Base-by-base conservation (phyloP, 177 flowering plant genomes). In the Vitis hybrid region DNA sequence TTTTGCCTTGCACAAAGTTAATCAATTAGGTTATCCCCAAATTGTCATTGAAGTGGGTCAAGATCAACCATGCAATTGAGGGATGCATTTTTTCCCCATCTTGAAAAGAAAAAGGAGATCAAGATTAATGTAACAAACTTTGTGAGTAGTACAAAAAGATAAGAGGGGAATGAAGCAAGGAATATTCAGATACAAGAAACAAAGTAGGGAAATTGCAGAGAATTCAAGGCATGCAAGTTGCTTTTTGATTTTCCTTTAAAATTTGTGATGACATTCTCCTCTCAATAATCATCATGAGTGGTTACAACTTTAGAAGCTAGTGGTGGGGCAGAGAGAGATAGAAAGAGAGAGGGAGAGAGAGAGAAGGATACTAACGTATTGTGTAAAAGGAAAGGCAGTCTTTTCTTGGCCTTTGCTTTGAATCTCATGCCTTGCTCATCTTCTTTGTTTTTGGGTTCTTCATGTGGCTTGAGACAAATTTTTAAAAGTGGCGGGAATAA, bases 381-480 rank as follows among this genome's bases (percentile, higher is more conserved):
- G 73, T 75, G 73, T 61, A 75, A 66, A 75, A 75, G 71, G 59
- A 75, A 70, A 74, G 73, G 66, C 10, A 66, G 2, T 54, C 13
- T 50, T 16, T 63, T 49, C 45, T 53, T 49, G 16, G 5, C 10
- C 1, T 59, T 73, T 73, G 74, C 76, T 77, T 78, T 78, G 80
- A 71, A 74, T 78, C 80, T 71, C 75, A 78, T 74, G 66, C 72
- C 55, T 63, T 22, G 22, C 57, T 39, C 13, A 51, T 45, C 22
- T 18, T 63, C 51, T 20, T 20, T 20, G 64, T 71, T 52, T 1
- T 16, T 55, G 39, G n/a, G 31, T 50, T 61, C 73, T 45, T 66
- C 15, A 50, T 22, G 39, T 57, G 56, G 19, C 22, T 18, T 56
- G 57, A 67, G 80, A 77, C 80, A 73, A 77, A 61, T 54, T 12